Evolutionary conservation across 352 stramenopile species (phyloP).

Genomic region (Globisporangium heterothallicum): DNA sequence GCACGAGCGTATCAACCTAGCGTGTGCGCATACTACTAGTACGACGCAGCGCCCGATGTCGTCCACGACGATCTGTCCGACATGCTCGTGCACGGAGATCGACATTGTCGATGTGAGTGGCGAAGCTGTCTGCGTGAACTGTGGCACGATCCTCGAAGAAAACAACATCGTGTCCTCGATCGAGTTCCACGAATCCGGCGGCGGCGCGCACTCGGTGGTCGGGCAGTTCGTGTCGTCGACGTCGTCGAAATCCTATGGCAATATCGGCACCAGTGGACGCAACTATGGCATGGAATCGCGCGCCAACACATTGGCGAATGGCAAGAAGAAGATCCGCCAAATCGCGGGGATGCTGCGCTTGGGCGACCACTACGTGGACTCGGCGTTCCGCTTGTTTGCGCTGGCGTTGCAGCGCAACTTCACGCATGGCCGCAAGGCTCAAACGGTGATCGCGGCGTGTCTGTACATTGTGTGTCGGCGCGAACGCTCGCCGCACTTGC

Average conservation of each 20-base stretch:
- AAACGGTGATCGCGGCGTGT: slow-evolving; percentile 96
- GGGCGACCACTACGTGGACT: slow-evolving; percentile 94
- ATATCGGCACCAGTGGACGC: slow-evolving; percentile 76
- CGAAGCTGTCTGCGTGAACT: slow-evolving; percentile 84
- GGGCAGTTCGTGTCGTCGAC: slow-evolving; percentile 94
- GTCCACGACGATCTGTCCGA: slow-evolving; percentile 83
- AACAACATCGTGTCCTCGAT: slow-evolving; percentile 97
- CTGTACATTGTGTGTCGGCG: slow-evolving; percentile 98
- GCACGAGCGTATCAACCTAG: too few relatives aligned
- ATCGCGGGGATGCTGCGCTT: slow-evolving; percentile 92
- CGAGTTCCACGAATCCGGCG: slow-evolving; percentile 94
- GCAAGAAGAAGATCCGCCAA: slow-evolving; percentile 90
- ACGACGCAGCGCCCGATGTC: slow-evolving; percentile 1
- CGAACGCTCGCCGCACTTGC: slow-evolving; percentile 97
- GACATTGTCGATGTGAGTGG: slow-evolving; percentile 91
- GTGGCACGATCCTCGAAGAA: slow-evolving; percentile 94
- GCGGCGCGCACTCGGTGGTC: slow-evolving; percentile 89
- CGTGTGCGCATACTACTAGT: too few relatives aligned
- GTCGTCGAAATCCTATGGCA: slow-evolving; percentile 89
- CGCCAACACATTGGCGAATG: slow-evolving; percentile 95
- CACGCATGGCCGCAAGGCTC: slow-evolving; percentile 92
- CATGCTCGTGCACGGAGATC: slow-evolving; percentile 94
- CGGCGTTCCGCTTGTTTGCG: slow-evolving; percentile 93
- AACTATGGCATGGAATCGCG: slow-evolving; percentile 94
- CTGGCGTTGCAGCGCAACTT: slow-evolving; percentile 97